Evolutionary conservation across 139 green algal genomes (phyloP), one percentile per base, ranked within the genome.

Genomic region (Cymbomonas tetramitiformis): DNA sequence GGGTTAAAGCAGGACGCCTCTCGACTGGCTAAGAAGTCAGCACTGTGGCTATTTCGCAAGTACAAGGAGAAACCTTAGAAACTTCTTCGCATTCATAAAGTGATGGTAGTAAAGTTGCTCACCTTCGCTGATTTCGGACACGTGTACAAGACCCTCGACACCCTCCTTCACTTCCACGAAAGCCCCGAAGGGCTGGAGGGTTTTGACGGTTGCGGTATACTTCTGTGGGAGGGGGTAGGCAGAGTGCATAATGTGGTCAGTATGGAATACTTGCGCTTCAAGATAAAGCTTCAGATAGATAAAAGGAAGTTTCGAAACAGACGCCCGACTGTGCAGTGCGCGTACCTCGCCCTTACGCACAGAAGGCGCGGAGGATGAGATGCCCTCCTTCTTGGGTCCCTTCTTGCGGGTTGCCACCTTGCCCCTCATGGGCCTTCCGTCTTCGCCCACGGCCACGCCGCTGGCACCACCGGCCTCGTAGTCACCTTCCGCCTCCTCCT

Each of bases 161-260:
- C 75, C 77, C 7, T 80, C 78, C 23, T 53, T 60, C 6, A 88
- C 39, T 33, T 83, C 72, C 25, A 93, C 50, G 41, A 92, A 90
- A 9, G 56, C 62, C 19, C 82, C 82, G 64, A 81, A 91, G 24
- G 46, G 30, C 48, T 77, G 72, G 2, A 74, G 34, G 26, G 58
- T 55, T 12, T 77, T 62, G 0, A 84, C 65, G 28, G 36, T n/a
- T n/a, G n/a, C n/a, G n/a, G n/a, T n/a, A n/a, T n/a, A n/a, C n/a
- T n/a, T n/a, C n/a, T n/a, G n/a, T n/a, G n/a, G n/a, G n/a, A n/a
- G n/a, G n/a, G n/a, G n/a, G n/a, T n/a, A n/a, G n/a, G n/a, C n/a
- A n/a, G n/a, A n/a, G n/a, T n/a, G n/a, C n/a, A n/a, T n/a, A n/a
- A n/a, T n/a, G n/a, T n/a, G n/a, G n/a, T n/a, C n/a, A n/a, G n/a